Conservation (phyloP, 441 rosid genomes). For the Flueggea neowawraea region DNA sequence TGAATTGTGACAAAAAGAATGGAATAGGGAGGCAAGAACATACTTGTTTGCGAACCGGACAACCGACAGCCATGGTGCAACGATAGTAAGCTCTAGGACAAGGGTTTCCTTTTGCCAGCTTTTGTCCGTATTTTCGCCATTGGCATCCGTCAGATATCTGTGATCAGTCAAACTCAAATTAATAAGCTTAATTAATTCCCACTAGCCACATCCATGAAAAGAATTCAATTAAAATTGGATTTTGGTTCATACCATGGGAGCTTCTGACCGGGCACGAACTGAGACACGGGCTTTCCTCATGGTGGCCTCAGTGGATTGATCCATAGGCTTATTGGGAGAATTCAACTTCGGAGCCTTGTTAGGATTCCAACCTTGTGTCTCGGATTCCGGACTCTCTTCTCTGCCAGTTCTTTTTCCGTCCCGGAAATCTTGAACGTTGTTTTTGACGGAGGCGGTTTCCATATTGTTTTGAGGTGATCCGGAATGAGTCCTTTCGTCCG, state of each 20-base stretch:
- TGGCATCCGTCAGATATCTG: slow-evolving; percentile 84
- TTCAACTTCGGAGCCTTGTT: slow-evolving; percentile 47
- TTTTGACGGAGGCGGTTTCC: slow-evolving; percentile 23
- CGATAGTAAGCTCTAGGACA: slow-evolving; percentile 96
- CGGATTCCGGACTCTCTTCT: slow-evolving; percentile 58
- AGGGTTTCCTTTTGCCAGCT: slow-evolving; percentile 95
- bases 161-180: not conserved
- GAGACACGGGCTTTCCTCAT: slow-evolving; percentile 99
- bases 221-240: not conserved
- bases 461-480: slow-evolving; percentile 28
- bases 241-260: slow-evolving; percentile 65
- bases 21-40: no score
- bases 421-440: slow-evolving; percentile 30
- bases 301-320: slow-evolving; percentile 73
- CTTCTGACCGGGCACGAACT: slow-evolving; percentile 94
- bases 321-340: slow-evolving; percentile 26
- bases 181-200: not conserved
- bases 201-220: no score
- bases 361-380: slow-evolving; percentile 51
- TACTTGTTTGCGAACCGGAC: slow-evolving; percentile 94
- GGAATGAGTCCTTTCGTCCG: slow-evolving; percentile 53
- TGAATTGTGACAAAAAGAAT: no score
- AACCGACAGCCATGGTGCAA: slow-evolving; percentile 90
- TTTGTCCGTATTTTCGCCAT: slow-evolving; percentile 92
- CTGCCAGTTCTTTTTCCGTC: slow-evolving; percentile 45